Evolutionary conservation across 2,329 filamentous ascomycete genomes (phyloP).

Genomic region (Monosporascus sp.): DNA sequence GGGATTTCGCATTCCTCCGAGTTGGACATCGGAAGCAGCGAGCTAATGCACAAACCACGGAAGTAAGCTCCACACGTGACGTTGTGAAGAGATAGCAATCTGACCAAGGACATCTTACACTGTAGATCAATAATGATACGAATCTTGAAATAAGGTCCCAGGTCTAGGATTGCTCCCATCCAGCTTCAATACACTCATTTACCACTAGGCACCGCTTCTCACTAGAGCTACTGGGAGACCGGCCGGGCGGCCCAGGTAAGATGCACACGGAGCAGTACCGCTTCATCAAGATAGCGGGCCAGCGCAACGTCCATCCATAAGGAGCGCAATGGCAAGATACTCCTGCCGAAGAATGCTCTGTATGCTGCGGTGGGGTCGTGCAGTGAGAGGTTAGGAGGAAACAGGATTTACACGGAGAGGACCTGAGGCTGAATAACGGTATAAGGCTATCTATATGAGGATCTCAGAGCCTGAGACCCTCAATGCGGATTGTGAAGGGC

Average conservation of each 20-base stretch:
- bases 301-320: conserved; percentile 27
- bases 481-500: conserved; percentile 27
- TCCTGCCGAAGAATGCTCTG: conserved; percentile 33
- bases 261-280: conserved; percentile 40
- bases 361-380: conserved; percentile 43
- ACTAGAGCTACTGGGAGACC: conserved; percentile 31
- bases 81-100: too few relatives aligned
- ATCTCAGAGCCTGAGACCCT: conserved; percentile 34
- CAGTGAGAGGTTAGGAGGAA: conserved; percentile 34
- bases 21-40: too few relatives aligned
- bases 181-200: too few relatives aligned
- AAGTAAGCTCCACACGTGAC: too few relatives aligned
- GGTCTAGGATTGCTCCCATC: too few relatives aligned
- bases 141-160: too few relatives aligned
- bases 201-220: conserved; percentile 13
- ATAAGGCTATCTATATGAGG: conserved; percentile 35
- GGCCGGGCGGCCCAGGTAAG: conserved; percentile 31
- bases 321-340: conserved; percentile 28
- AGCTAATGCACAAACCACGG: too few relatives aligned
- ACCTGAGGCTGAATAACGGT: conserved; percentile 28
- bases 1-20: too few relatives aligned
- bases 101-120: too few relatives aligned
- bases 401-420: conserved; percentile 30
- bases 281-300: conserved; percentile 38
- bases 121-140: too few relatives aligned